A percentile compares a stretch with the other conserved stretches of the same genome.
phyloP scores from a whole-genome alignment of 1,139 yeast genomes.

The Williopsis jadinii region DNA sequence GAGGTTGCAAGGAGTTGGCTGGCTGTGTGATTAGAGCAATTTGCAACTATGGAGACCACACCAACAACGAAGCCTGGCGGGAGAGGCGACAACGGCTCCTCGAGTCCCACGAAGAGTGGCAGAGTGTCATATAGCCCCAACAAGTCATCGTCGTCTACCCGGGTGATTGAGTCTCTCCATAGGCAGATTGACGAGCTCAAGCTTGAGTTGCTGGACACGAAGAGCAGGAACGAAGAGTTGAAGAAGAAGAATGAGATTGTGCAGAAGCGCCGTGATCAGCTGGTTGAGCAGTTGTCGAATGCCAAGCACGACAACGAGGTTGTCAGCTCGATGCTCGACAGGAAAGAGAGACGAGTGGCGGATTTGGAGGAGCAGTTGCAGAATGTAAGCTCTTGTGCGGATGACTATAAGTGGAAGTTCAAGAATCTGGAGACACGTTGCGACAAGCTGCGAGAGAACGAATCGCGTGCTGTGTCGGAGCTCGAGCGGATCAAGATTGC shows the following conservation, averaged over 20 bases:
- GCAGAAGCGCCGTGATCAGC: slow-evolving; percentile 47
- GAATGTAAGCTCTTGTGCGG: slow-evolving; percentile 38
- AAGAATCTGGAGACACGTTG: slow-evolving; percentile 44
- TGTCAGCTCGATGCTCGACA: slow-evolving; percentile 50
- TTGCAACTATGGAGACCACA: no score
- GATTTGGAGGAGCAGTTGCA: slow-evolving; percentile 54
- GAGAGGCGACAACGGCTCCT: no score
- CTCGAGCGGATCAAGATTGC: slow-evolving; percentile 51
- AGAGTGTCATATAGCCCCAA: no score
- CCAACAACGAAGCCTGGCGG: no score
- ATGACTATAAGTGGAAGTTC: slow-evolving; percentile 38
- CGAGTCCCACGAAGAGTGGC: neutral
- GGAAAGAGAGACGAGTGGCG: slow-evolving; percentile 56
- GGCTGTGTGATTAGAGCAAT: no score
- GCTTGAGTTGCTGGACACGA: slow-evolving; percentile 45
- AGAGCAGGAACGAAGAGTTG: slow-evolving; percentile 39
- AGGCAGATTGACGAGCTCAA: slow-evolving; percentile 49
- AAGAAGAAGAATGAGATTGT: slow-evolving; percentile 43
- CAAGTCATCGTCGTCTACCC: slow-evolving; percentile 23
- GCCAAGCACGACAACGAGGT: slow-evolving; percentile 68
- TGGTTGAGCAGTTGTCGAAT: slow-evolving; percentile 61
- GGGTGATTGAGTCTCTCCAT: slow-evolving; percentile 54
- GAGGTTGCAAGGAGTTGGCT: no score
- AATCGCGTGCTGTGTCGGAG: slow-evolving; percentile 43
- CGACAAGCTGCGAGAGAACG: slow-evolving; percentile 42